Evolutionary conservation across 1,284 basidiomycete genomes (phyloP).

Genomic region (Trametes hirsuta): DNA sequence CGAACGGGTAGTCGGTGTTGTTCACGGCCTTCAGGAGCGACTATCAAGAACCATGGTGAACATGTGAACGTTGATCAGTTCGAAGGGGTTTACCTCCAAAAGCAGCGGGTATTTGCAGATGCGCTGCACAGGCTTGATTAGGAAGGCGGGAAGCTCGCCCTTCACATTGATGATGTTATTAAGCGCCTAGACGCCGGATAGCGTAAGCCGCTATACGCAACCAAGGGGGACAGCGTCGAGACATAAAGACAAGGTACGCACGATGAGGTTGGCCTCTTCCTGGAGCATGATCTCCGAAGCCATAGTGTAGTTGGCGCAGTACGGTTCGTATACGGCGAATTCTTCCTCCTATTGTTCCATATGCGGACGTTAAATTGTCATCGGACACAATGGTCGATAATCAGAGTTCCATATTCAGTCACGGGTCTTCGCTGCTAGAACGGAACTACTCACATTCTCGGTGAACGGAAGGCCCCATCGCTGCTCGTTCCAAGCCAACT

Average conservation of each 20-base stretch:
- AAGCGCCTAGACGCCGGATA: slow-evolving; percentile 57
- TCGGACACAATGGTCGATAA: slow-evolving; percentile 38
- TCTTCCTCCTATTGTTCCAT: slow-evolving; percentile 83
- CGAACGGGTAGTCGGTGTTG: slow-evolving; percentile 68
- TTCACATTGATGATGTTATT: slow-evolving; percentile 82
- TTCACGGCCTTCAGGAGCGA: slow-evolving; percentile 75
- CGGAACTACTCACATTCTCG: slow-evolving; percentile 65
- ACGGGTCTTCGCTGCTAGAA: slow-evolving; percentile 26
- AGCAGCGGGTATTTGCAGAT: slow-evolving; percentile 79
- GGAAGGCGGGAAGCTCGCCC: slow-evolving; percentile 85
- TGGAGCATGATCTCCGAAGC: slow-evolving; percentile 86
- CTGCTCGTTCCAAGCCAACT: slow-evolving; percentile 85
- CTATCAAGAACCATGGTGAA: slow-evolving; percentile 17
- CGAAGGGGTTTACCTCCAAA: slow-evolving; percentile 49
- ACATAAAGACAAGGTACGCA: slow-evolving; percentile 47
- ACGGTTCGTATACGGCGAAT: slow-evolving; percentile 95
- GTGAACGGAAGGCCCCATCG: slow-evolving; percentile 88
- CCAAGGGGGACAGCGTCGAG: slow-evolving; percentile 20
- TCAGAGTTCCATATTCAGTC: slow-evolving; percentile 39
- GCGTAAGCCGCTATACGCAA: slow-evolving; percentile 34
- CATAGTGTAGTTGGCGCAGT: slow-evolving; percentile 95
- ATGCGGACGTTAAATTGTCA: slow-evolving; percentile 33
- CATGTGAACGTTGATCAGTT: slow-evolving; percentile 6
- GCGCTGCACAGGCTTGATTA: slow-evolving; percentile 83
- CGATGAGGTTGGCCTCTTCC: slow-evolving; percentile 83